Base-by-base conservation (phyloP, 2,329 filamentous ascomycete genomes). In the Dactylellina haptotyla region DNA sequence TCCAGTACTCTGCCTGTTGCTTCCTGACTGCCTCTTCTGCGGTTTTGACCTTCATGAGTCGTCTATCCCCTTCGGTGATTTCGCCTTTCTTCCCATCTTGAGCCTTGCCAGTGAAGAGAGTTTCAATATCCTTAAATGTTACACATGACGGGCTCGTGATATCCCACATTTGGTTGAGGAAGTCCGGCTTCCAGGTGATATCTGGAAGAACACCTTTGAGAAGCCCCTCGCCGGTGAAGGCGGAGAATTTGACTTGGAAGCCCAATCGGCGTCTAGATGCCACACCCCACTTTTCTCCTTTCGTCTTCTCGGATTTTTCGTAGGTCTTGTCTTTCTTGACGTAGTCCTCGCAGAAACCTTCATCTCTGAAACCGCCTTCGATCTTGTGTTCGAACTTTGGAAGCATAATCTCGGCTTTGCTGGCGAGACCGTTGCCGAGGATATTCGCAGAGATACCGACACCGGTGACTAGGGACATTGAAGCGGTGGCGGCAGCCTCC, bases 351-450 rank as follows among this genome's bases (percentile, higher is more conserved):
- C 30, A 57, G 23, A 41, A 57, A 12, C 23, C 12, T 28, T 23
- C 34, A 3, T 25, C 25, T 1, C 20, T 23, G 18, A 41, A 57
- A 14, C 53, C 53, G n/a, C 25, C 32, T 3, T 39, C 34, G 18
- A 57, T 20, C 26, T 57, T 37, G 16, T 57, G 41, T 43, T 25
- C n/a, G 25, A 57, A 57, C 34, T 57, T 57, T 8, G 53, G 53
- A 41, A 57, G 18, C 12, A 57, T 18, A 39, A 57, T 14, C 30
- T 57, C 53, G 4, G 34, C 12, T 18, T 26, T 25, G 18, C 53
- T 57, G 10, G 14, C 32, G 1, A 57, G 2, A 3, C 53, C 34
- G 53, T 18, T 34, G 14, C 34, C 34, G 20, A 57, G 30, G 16
- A 57, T 41, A n/a, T 57, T 28, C 16, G 23, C 18, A 3, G 32